Conservation (phyloP, 352 stramenopile species). For the Phytopythium vexans region DNA sequence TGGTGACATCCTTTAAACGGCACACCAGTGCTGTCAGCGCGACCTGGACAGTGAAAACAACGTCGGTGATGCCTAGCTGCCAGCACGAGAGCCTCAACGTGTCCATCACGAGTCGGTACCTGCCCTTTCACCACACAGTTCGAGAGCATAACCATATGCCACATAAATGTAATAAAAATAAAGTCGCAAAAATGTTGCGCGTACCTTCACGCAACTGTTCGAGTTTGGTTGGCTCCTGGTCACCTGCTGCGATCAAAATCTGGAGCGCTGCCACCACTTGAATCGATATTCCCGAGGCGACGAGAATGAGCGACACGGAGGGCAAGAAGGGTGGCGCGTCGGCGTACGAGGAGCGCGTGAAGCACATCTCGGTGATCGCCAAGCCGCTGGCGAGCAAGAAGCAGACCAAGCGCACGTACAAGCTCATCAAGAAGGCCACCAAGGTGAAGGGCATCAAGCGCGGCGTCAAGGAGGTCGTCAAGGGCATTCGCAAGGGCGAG, state of each 20-base stretch:
- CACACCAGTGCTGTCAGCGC: no score
- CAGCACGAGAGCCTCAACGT: no score
- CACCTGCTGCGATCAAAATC: not conserved
- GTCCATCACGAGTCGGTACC: no score
- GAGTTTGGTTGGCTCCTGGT: slow-evolving; percentile 2
- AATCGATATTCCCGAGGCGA: no score
- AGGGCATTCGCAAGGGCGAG: slow-evolving; percentile 96
- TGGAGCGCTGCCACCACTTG: not conserved
- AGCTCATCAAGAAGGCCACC: slow-evolving; percentile 94
- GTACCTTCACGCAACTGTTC: slow-evolving; percentile 1
- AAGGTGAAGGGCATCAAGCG: slow-evolving; percentile 96
- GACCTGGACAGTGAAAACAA: no score
- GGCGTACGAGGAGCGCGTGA: slow-evolving; percentile 83
- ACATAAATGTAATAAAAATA: not conserved
- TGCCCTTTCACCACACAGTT: no score
- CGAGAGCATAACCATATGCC: no score
- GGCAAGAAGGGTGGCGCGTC: slow-evolving; percentile 49
- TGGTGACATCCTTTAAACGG: no score
- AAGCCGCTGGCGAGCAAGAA: slow-evolving; percentile 98
- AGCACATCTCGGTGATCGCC: slow-evolving; percentile 91
- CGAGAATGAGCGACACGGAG: slow-evolving; percentile 68
- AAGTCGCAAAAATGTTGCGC: not conserved
- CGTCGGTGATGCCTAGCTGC: no score
- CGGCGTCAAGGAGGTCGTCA: slow-evolving; percentile 99
- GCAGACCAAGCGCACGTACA: slow-evolving; percentile 92